Evolutionary conservation across 176 grass and related monocot genomes (phyloP).

Genomic region (Aegilops speltoides): DNA sequence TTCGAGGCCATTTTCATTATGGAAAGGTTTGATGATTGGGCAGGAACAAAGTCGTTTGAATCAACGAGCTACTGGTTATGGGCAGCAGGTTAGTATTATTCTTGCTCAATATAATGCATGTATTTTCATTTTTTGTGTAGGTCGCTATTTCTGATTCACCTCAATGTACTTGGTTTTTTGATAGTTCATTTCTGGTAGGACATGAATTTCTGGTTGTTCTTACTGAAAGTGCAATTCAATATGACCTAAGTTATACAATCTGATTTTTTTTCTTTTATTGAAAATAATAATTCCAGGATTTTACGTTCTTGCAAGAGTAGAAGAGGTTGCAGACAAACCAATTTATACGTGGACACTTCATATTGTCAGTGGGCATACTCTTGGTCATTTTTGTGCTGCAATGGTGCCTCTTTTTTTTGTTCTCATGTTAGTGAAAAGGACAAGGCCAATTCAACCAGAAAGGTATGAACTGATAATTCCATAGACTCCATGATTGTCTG

Average conservation of each 20-base stretch:
- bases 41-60: conserved; percentile 61
- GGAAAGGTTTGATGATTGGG: conserved; percentile 76
- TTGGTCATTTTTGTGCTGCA: conserved; percentile 83
- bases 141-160: neutral
- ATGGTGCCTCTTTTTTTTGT: conserved; percentile 77
- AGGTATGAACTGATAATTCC: conserved; percentile 39
- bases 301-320: conserved; percentile 85
- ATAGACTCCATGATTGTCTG: neutral
- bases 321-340: conserved; percentile 68
- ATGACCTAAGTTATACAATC: neutral
- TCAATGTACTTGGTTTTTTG: neutral
- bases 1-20: conserved; percentile 89
- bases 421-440: conserved; percentile 87
- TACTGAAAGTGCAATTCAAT: neutral
- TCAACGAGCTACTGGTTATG: conserved; percentile 80
- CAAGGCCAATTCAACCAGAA: conserved; percentile 48
- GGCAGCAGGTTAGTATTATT: conserved; percentile 41
- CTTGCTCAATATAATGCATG: neutral
- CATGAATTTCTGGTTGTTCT: neutral
- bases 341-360: conserved; percentile 69
- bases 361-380: conserved; percentile 79
- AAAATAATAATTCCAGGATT: conserved; percentile 54
- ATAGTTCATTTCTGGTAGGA: neutral
- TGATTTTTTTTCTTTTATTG: neutral
- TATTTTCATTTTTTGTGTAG: neutral